Evolutionary conservation across 1,139 yeast genomes (phyloP).

Genomic region (Taiozyma sp.): DNA sequence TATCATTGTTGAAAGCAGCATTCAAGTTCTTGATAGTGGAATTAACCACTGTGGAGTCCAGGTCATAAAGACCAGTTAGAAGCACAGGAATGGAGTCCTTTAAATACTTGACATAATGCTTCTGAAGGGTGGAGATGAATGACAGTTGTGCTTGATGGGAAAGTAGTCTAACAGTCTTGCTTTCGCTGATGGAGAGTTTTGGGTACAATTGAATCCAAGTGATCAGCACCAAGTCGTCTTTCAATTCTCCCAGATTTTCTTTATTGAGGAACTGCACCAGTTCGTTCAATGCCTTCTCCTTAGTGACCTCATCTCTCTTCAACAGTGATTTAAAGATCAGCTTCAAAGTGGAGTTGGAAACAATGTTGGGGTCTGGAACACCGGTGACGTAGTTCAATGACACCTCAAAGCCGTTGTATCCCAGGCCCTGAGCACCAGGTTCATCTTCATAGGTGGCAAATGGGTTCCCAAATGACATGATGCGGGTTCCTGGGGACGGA

Average conservation of each 20-base stretch:
- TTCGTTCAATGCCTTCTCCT: conserved; percentile 72
- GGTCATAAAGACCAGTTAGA: conserved; percentile 66
- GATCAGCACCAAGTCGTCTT: conserved; percentile 47
- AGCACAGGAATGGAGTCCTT: conserved; percentile 70
- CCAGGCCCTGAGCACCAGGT: conserved; percentile 26
- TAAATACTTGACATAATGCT: conserved; percentile 57
- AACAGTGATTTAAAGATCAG: conserved; percentile 68
- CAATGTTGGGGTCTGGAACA: conserved; percentile 60
- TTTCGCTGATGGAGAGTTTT: conserved; percentile 67
- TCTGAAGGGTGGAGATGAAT: conserved; percentile 49
- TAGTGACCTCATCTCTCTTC: conserved; percentile 80
- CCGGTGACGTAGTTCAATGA: conserved; percentile 76
- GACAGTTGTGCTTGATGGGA: conserved; percentile 64
- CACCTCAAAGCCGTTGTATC: conserved; percentile 56
- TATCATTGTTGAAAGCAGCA: conserved; percentile 52
- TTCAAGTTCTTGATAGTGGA: conserved; percentile 45
- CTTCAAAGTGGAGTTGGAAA: conserved; percentile 55
- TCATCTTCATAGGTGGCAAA: conserved; percentile 13
- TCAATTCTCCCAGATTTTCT: conserved; percentile 28
- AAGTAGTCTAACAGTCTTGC: conserved; percentile 55
- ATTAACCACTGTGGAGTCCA: conserved; percentile 55
- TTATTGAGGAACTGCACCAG: conserved; percentile 34
- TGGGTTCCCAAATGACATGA: conserved; percentile 20
- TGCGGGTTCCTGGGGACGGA: not conserved
- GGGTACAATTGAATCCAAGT: conserved; percentile 85